A percentile compares a stretch with the other conserved stretches of the same genome.
Conservation (phyloP, 2,329 filamentous ascomycete species). For the Dothistroma pini region DNA sequence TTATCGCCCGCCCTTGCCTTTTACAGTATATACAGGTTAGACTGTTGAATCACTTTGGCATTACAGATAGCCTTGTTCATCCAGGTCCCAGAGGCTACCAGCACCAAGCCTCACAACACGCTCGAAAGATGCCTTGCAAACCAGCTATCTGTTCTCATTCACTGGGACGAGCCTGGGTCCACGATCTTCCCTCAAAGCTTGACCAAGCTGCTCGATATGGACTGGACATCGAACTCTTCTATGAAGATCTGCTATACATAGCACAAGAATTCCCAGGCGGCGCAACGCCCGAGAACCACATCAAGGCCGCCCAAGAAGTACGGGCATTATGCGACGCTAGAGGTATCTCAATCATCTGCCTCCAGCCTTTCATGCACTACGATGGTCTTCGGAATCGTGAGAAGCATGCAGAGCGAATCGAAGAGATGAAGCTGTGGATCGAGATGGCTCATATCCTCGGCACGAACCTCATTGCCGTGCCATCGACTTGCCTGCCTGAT, state of each 20-base stretch:
- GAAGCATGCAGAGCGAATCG: constrained; percentile 55
- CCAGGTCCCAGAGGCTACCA: neutral
- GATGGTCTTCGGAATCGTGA: constrained; percentile 66
- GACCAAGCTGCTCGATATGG: constrained; percentile 62
- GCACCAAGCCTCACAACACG: neutral
- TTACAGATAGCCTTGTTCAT: neutral
- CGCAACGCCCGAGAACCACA: constrained; percentile 44
- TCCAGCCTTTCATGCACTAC: constrained; percentile 76
- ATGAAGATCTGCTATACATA: constrained; percentile 67
- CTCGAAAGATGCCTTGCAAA: constrained; percentile 47
- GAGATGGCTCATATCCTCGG: constrained; percentile 58
- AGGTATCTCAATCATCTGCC: constrained; percentile 58
- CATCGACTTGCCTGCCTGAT: constrained; percentile 62
- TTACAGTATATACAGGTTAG: neutral
- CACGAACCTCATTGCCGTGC: constrained; percentile 71
- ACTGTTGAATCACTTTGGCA: neutral
- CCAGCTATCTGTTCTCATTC: constrained; percentile 74
- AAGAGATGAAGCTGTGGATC: constrained; percentile 68
- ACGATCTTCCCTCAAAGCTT: constrained; percentile 64
- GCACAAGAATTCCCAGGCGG: constrained; percentile 48
- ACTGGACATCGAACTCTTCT: constrained; percentile 73
- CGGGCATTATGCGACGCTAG: constrained; percentile 55
- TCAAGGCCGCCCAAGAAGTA: constrained; percentile 58
- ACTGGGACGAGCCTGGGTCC: constrained; percentile 68
- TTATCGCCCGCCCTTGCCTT: neutral